Base-by-base conservation (phyloP, 2,329 filamentous ascomycete species). In the Monilinia laxa region DNA sequence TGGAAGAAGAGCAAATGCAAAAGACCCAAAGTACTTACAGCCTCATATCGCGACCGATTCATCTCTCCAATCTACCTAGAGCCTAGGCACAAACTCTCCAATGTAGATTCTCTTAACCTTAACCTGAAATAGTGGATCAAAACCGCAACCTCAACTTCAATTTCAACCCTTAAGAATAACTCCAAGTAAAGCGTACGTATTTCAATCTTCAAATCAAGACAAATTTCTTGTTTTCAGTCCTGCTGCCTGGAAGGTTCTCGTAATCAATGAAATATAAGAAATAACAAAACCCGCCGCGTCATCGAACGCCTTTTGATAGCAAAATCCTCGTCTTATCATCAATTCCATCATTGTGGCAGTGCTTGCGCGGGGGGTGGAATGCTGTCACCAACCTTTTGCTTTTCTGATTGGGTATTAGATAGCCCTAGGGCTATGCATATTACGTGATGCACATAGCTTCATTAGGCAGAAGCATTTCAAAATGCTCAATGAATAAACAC, bases 21-120 rank as follows among this genome's bases (percentile, higher is more conserved):
- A 58, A 38, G 23, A 65, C 23, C 2, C 25, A 53, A 28, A 35
- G 9, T 47, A 71, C 71, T 64, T 67, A 74, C 73, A 7, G 70
- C 63, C 57, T 75, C 71, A 60, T 74, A 75, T 47, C 72, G 67
- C 51, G 69, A 62, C 3, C 72, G 68, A 69, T 57, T 73, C 73
- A 74, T 74, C 35, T 55, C 52, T 23, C n/a, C 38, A 38, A 11
- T 31, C 42, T n/a, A n/a, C 12, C 6, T 18, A 18, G 6, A 35
- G 47, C 14, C 25, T 3, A 31, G 28, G 3, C 6, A 28, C 20
- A 6, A 5, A 25, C 14, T 54, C 23, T 51, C 45, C 40, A 35
- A 42, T 42, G 16, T 10, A 42, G 12, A 42, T 42, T 42, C 40
- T 3, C 40, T 42, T 42, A 16, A 16, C 12, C 11, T 42, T 42